These are phyloP conservation scores for Globisporangium spiculum DNA, from an alignment of 352 stramenopile species.

Conservation along the genomic window DNA sequence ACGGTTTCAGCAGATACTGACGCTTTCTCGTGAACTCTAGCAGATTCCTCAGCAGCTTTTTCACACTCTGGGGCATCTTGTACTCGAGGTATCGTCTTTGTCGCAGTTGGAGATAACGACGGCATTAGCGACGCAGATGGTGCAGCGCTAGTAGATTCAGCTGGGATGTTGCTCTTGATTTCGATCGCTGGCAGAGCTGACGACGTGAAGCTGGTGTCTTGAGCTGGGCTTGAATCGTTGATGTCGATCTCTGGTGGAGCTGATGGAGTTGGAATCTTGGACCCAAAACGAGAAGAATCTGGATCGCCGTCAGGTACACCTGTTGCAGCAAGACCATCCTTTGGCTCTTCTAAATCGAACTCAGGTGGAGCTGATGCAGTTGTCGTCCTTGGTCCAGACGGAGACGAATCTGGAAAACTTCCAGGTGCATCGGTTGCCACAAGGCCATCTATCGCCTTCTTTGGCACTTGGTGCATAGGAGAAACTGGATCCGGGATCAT, in stretches of 20 bases:
- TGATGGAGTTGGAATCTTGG: constrained; percentile 24
- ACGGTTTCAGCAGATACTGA: constrained; percentile 28
- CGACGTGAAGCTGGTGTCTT: constrained; percentile 6
- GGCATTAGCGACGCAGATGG: constrained; percentile 29
- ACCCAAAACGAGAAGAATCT: constrained; percentile 11
- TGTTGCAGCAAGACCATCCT: not conserved
- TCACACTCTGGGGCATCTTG: not conserved
- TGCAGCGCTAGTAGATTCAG: not conserved
- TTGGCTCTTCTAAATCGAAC: constrained; percentile 4
- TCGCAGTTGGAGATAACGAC: constrained; percentile 40
- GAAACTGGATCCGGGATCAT: not conserved
- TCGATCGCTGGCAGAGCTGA: constrained; percentile 11
- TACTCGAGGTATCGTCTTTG: constrained; percentile 37
- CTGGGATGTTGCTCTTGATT: not conserved
- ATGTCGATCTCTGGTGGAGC: constrained; percentile 30
- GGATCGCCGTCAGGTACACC: not conserved
- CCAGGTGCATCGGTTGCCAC: constrained; percentile 11
- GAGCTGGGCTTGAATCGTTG: constrained; percentile 10
- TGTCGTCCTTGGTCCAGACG: constrained; percentile 4
- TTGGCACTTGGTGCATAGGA: not conserved
- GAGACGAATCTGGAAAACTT: constrained; percentile 18
- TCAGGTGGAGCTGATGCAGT: constrained; percentile 19
- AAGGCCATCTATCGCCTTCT: not conserved
- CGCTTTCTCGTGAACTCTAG: constrained; percentile 22
- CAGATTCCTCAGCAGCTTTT: constrained; percentile 8